A percentile compares a stretch with the other conserved stretches of the same genome.
Conservation (phyloP, 2,329 filamentous ascomycete genomes). For the Fusarium keratoplasticum region DNA sequence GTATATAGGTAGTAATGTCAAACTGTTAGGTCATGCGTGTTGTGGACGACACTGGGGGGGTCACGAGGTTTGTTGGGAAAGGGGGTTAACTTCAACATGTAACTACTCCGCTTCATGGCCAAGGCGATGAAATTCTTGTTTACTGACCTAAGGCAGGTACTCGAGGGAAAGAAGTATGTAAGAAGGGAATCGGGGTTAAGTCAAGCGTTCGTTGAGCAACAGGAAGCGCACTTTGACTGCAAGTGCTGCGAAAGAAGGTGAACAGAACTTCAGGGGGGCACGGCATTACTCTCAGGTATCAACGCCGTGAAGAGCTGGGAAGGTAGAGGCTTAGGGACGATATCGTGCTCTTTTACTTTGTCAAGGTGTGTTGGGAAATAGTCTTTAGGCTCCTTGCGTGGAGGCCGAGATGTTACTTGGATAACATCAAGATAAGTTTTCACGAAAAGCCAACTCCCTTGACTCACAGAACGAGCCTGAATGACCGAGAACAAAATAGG, state of each 20-base stretch:
- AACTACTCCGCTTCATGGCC: not conserved
- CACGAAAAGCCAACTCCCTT: not conserved
- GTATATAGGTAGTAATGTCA: not conserved
- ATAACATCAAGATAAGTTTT: not conserved
- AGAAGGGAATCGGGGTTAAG: not conserved
- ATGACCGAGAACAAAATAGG: not conserved
- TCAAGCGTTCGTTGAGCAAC: not conserved
- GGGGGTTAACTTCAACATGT: not conserved
- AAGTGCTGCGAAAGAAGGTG: not conserved
- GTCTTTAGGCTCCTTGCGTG: not conserved
- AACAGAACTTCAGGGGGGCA: not conserved
- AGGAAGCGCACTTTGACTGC: not conserved
- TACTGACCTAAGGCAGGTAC: not conserved
- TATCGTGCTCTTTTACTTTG: not conserved
- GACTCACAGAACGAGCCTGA: not conserved
- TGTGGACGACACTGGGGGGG: not conserved
- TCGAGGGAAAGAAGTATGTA: not conserved
- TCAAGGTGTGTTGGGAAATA: not conserved
- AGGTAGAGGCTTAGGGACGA: not conserved
- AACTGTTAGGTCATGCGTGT: not conserved
- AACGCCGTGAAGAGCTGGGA: not conserved
- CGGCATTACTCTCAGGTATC: not conserved
- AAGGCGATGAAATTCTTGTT: not conserved
- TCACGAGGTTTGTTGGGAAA: not conserved
- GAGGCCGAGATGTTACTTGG: not conserved